Base-by-base conservation (phyloP, 2,329 filamentous ascomycete genomes). In the Claviceps capensis region DNA sequence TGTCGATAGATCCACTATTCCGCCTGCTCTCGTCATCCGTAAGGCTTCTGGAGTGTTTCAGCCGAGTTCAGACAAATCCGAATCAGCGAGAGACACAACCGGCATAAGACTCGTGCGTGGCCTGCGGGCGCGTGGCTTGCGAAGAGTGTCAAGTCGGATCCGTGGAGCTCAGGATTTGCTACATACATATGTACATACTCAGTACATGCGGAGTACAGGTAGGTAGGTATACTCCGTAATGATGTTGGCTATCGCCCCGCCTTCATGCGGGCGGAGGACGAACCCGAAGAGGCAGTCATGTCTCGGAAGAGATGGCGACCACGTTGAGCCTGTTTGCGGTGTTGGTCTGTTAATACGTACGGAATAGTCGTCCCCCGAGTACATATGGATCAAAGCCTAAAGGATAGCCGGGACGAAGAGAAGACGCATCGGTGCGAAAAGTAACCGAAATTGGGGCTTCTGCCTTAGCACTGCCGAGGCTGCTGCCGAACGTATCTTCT, bases 11-110 rank as follows among this genome's bases (percentile, higher is more conserved):
- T 48, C 52, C 52, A 42, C 52, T 23, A 41, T 45, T 23, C 14
- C 23, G 26, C 34, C 30, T 22, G 51, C 36, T 37, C n/a, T 26
- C 40, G 23, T 34, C 38, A 23, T 49, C 48, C 40, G 37, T 37
- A n/a, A 36, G 47, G 34, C 47, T 22, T n/a, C 16, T 36, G 19
- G 48, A 34, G 30, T 34, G 30, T 34, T 34, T 34, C 30, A n/a
- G 26, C 13, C 23, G 9, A 23, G 26, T 26, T 40, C 19, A 11
- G 8, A 11, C 40, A 19, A 46, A 40, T 42, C 41, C 47, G 51
- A 50, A 36, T 53, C 47, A 53, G 51, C 51, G 17, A 45, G 14
- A 48, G 42, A 48, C 41, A 34, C 49, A 23, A 49, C 51, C 49
- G 40, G 51, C 47, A 49, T 52, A 41, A 16, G 41, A 47, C 41